Base-by-base conservation (phyloP, 2,329 filamentous ascomycete genomes). In the Penicillium psychrosexuale region DNA sequence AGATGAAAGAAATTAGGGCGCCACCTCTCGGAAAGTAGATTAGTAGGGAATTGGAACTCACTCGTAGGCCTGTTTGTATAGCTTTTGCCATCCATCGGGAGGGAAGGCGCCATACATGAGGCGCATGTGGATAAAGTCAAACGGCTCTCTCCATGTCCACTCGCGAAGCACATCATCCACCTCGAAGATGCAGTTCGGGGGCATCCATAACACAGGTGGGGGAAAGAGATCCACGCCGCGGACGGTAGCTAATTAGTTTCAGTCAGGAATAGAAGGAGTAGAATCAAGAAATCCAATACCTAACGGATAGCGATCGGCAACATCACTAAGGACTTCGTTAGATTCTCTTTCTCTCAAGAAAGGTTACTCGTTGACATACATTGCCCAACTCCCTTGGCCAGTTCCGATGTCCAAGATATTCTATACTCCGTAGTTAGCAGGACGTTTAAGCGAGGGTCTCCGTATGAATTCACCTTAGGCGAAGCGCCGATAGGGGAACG, bases 151-250 rank as follows among this genome's bases (percentile, higher is more conserved):
- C 55, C 58, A 63, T 37, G 58, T 64, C 65, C 65, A 67, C 3
- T 58, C 51, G 13, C 56, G 57, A 36, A 61, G 57, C 1, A 59
- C 49, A 56, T 68, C 66, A 34, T 66, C 61, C n/a, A 68, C 61
- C 39, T 66, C 65, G 51, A 68, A 67, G 19, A 60, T 28, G 38
- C 60, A 66, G 51, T 68, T 68, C 5, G 66, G 64, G 12, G 65
- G 63, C 47, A 61, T 60, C 64, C 64, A 68, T 9, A 46, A 38
- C 4, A 55, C 51, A 0, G 60, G 60, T 5, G 60, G 60, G 1
- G 60, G 60, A 17, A 64, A 67, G 9, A 68, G 56, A 44, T 68
- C 66, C 30, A 68, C 62, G 5, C 59, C 59, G 12, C 57, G 59
- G 22, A 61, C 52, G 31, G 49, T 51, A 27, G 57, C 59, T 61